A percentile compares a stretch with the other conserved stretches of the same genome.
phyloP scores from a whole-genome alignment of 441 rosid species.

The Daphne laureola region DNA sequence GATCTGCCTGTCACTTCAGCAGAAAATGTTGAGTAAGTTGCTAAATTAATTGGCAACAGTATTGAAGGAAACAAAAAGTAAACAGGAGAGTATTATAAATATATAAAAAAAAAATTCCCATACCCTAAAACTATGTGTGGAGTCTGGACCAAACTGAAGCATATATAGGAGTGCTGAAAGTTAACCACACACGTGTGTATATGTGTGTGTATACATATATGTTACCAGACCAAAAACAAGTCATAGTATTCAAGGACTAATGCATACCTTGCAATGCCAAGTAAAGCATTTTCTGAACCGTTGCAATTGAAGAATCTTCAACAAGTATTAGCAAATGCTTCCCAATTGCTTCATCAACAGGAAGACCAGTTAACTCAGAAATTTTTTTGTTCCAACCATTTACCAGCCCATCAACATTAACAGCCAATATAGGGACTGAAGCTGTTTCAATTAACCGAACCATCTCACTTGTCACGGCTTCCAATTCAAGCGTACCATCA shows the following conservation, averaged over 20 bases:
- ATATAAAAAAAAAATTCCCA: too few relatives aligned
- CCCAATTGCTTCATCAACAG: constrained; percentile 81
- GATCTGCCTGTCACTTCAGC: too few relatives aligned
- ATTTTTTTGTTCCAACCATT: constrained; percentile 96
- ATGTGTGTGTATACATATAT: too few relatives aligned
- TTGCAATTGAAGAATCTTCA: constrained; percentile 72
- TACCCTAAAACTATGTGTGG: too few relatives aligned
- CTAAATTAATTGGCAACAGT: too few relatives aligned
- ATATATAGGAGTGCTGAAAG: too few relatives aligned
- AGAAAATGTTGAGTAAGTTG: too few relatives aligned
- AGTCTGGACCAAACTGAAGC: too few relatives aligned
- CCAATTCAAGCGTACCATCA: constrained; percentile 82
- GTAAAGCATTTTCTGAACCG: constrained; percentile 56
- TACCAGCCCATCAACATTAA: constrained; percentile 74
- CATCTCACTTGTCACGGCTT: constrained; percentile 95
- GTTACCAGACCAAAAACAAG: too few relatives aligned
- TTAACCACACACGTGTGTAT: too few relatives aligned
- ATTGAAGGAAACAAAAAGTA: too few relatives aligned
- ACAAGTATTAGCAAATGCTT: constrained; percentile 71
- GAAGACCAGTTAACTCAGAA: constrained; percentile 76
- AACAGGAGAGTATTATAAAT: too few relatives aligned
- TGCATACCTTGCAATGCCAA: constrained; percentile 71
- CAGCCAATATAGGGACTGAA: constrained; percentile 80
- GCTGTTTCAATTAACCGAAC: constrained; percentile 95
- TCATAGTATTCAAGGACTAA: background rate